These are phyloP conservation scores for Leccinum barrowsii DNA, from an alignment of 768 basidiomycete genomes.

Conservation along the genomic window DNA sequence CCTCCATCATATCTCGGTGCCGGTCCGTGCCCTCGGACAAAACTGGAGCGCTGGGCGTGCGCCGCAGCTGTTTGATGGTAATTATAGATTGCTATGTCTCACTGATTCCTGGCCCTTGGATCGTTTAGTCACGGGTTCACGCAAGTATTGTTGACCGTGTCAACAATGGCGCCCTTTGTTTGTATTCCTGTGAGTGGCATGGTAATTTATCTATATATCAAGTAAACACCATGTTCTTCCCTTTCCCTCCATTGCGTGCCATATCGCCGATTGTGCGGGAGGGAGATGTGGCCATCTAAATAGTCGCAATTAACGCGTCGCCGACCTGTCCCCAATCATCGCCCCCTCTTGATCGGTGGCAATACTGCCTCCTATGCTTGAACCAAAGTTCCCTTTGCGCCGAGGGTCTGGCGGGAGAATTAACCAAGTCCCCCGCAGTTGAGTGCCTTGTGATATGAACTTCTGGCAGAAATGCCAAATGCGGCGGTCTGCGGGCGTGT, in stretches of 20 bases:
- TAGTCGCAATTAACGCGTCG: slow-evolving; percentile 19
- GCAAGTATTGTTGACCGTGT: slow-evolving; percentile 9
- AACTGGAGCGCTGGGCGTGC: slow-evolving; percentile 5
- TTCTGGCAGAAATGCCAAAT: slow-evolving; percentile 12
- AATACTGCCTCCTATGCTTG: slow-evolving; percentile 16
- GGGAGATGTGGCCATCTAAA: slow-evolving; percentile 3
- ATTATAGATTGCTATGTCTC: slow-evolving; percentile 11
- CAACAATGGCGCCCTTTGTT: slow-evolving; percentile 3
- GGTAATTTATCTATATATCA: slow-evolving; percentile 9
- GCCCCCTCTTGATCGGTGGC: slow-evolving; percentile 20
- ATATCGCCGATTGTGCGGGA: slow-evolving; percentile 22
- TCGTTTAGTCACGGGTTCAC: slow-evolving; percentile 9
- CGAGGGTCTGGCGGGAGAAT: slow-evolving; percentile 9
- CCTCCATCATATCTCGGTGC: slow-evolving; percentile 23
- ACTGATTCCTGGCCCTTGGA: slow-evolving; percentile 9
- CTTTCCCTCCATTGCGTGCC: slow-evolving; percentile 13
- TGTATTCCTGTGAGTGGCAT: slow-evolving; percentile 8
- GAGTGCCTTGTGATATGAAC: not conserved
- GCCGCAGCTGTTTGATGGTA: slow-evolving; percentile 15
- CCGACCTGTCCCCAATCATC: slow-evolving; percentile 29
- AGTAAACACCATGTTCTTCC: slow-evolving; percentile 6
- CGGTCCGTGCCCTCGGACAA: slow-evolving; percentile 15
- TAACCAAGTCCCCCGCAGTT: slow-evolving; percentile 1
- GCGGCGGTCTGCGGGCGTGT: slow-evolving; percentile 7
- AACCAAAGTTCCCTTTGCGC: slow-evolving; percentile 6